phyloP scores from a whole-genome alignment of 2,329 filamentous ascomycete genomes.

The Blumeria hordei region DNA sequence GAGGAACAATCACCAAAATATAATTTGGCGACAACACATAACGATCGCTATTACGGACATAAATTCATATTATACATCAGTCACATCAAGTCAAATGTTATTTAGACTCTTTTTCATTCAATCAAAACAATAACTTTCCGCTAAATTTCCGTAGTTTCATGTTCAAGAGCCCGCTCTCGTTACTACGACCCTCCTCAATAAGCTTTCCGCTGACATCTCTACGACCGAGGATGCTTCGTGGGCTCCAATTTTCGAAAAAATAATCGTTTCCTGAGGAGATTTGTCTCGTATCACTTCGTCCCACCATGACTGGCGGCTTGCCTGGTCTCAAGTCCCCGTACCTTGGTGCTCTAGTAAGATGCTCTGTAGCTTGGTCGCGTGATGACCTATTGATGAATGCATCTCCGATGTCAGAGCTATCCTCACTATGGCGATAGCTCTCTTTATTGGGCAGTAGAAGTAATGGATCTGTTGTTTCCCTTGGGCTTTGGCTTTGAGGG shows the following conservation, averaged over 20 bases:
- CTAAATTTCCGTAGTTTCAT: slow-evolving; percentile 19
- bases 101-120: too few species aligned
- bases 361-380: slow-evolving; percentile 2
- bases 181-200: slow-evolving; percentile 37
- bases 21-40: too few species aligned
- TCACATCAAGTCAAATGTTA: too few species aligned
- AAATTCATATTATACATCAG: too few species aligned
- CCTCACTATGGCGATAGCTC: slow-evolving; percentile 18
- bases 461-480: slow-evolving; percentile 13
- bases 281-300: slow-evolving; percentile 19
- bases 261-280: slow-evolving; percentile 35
- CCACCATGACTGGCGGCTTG: slow-evolving; percentile 29
- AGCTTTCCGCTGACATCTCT: slow-evolving; percentile 50
- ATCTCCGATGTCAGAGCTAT: slow-evolving; percentile 18
- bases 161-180: slow-evolving; percentile 8
- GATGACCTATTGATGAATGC: slow-evolving; percentile 19
- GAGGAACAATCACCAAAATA: too few species aligned
- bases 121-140: slow-evolving; percentile 5
- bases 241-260: background rate
- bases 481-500: too few species aligned
- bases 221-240: slow-evolving; percentile 10
- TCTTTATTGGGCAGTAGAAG: slow-evolving; percentile 22
- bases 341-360: background rate
- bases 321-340: slow-evolving; percentile 31
- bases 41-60: too few species aligned